Base-by-base conservation (phyloP, 1,139 yeast species). In the Yamadazyma siamensis region DNA sequence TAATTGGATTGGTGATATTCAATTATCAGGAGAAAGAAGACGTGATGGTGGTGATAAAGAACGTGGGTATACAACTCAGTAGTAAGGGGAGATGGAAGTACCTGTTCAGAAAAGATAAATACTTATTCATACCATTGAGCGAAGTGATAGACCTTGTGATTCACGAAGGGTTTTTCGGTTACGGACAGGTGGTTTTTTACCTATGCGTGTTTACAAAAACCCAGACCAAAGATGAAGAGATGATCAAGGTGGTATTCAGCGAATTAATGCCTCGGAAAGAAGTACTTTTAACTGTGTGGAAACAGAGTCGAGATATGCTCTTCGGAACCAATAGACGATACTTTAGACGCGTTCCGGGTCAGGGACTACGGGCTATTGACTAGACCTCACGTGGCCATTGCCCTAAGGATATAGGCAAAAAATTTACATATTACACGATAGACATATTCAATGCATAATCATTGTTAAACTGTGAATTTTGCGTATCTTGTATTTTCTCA, bases 151-250 rank as follows among this genome's bases (percentile, higher is more conserved):
- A 80, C 49, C 50, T 80, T 16, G 75, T 79, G 0, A 75, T 81
- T 19, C 80, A 80, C 45, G 89, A 81, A 49, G 87, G 83, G 1
- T 80, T 80, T 47, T 68, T 65, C 38, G 77, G 78, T 6, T 71
- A 76, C 41, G 74, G 73, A 11, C 76, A 74, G 47, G 85, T 79
- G 6, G 61, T 80, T 1, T 78, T 68, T 46, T 80, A 80, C 46
- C 54, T 81, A 50, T 73, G 81, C 32, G 59, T 80, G 6, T 56
- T 80, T 25, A 66, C 77, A n/a, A 66, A 61, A 52, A 34, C 48
- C 21, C 36, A 25, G 8, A 12, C 8, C 17, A 38, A 31, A 32
- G 35, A 46, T 12, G 58, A 58, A n/a, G 59, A 57, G 32, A 44
- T 57, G 31, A 64, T 67, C 27, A 56, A 63, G 31, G 69, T 75